A percentile compares a stretch with the other conserved stretches of the same genome.
Conservation (phyloP, 176 grass and related monocot species). For the Pharus latifolius region DNA sequence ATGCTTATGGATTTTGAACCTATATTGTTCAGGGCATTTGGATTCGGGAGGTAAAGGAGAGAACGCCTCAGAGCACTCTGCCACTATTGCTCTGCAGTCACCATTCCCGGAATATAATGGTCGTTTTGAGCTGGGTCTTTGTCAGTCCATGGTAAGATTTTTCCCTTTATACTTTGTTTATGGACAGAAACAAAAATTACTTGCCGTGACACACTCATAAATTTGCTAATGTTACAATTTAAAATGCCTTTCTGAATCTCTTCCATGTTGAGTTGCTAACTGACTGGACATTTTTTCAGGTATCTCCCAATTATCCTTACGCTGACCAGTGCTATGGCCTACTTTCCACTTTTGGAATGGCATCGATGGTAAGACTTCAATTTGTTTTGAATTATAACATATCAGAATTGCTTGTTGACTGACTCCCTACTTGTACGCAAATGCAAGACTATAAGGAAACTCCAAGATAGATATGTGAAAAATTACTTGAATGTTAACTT, state of each 20-base stretch:
- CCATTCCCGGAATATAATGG: conserved; percentile 46
- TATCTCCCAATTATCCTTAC: conserved; percentile 44
- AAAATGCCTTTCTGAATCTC: background rate
- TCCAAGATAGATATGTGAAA: background rate
- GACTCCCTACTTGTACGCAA: background rate
- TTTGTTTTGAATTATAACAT: background rate
- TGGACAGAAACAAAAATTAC: background rate
- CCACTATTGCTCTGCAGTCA: conserved; percentile 31
- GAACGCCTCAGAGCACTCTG: conserved; percentile 35
- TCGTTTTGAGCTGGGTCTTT: conserved; percentile 51
- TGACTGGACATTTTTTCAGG: conserved; percentile 27
- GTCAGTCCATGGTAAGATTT: conserved; percentile 62
- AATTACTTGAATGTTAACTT: background rate
- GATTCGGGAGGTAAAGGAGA: conserved; percentile 36
- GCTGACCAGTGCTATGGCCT: conserved; percentile 69
- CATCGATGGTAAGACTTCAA: conserved; percentile 47
- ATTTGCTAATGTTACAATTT: background rate
- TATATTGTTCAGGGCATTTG: conserved; percentile 20
- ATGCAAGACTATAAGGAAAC: background rate
- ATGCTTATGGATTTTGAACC: background rate
- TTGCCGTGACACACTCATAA: background rate
- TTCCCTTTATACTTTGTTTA: background rate
- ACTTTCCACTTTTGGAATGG: conserved; percentile 37
- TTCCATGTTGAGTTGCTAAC: background rate
- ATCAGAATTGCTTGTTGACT: background rate